A percentile compares a stretch with the other conserved stretches of the same genome.
Conservation (phyloP, 306 rosid genomes). For the Inga leiocalycina region DNA sequence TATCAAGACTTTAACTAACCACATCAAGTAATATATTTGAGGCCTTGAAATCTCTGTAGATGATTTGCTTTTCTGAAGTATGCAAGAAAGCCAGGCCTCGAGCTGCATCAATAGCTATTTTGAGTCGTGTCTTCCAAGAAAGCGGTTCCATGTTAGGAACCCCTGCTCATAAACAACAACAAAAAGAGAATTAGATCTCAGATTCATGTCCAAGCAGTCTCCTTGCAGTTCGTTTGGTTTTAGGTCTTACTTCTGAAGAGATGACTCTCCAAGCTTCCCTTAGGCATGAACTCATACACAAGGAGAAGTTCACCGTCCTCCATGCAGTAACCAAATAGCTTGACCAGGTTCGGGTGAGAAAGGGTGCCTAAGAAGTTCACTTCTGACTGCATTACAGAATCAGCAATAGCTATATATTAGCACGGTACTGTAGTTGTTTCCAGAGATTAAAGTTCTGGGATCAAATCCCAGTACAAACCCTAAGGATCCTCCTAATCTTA, state of each 20-base stretch:
- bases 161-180: slow-evolving; percentile 45
- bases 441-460: background rate
- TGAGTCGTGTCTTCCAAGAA: slow-evolving; percentile 74
- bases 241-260: slow-evolving; percentile 68
- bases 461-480: background rate
- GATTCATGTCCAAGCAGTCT: background rate
- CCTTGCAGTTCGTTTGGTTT: slow-evolving; percentile 33
- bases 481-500: background rate
- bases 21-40: slow-evolving; percentile 83
- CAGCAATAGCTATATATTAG: background rate
- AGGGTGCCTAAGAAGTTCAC: slow-evolving; percentile 83
- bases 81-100: slow-evolving; percentile 87
- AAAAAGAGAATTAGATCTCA: background rate
- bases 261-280: slow-evolving; percentile 91
- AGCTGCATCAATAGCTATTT: slow-evolving; percentile 88
- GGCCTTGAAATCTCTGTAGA: slow-evolving; percentile 91
- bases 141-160: slow-evolving; percentile 61
- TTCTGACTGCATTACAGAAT: slow-evolving; percentile 58
- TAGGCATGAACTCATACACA: slow-evolving; percentile 86
- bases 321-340: slow-evolving; percentile 78
- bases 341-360: slow-evolving; percentile 87
- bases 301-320: slow-evolving; percentile 85
- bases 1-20: slow-evolving; percentile 47
- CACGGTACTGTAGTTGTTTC: background rate
- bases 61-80: slow-evolving; percentile 65